These are phyloP conservation scores for Phlebiopsis flavidoalba DNA, from an alignment of 768 basidiomycete genomes.

Conservation along the genomic window DNA sequence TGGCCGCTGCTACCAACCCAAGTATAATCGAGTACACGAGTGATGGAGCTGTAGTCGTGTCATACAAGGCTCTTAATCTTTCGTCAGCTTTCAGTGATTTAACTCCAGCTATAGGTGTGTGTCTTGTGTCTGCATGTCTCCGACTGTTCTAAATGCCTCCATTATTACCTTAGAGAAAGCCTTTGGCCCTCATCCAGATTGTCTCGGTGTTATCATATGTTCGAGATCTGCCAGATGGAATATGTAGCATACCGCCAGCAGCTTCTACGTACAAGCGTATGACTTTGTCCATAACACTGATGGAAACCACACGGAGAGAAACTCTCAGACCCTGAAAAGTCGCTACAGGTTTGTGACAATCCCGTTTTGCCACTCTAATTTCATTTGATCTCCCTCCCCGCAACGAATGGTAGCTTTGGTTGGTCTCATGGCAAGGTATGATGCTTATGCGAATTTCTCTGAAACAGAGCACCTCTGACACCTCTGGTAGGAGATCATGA, in stretches of 20 bases:
- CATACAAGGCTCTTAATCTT: too few species aligned
- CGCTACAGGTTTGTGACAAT: slow-evolving; percentile 60
- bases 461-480: not conserved
- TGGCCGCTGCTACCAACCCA: too few species aligned
- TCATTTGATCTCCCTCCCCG: not conserved
- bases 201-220: slow-evolving; percentile 80
- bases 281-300: slow-evolving; percentile 64
- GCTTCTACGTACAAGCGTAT: slow-evolving; percentile 70
- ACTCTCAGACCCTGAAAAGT: slow-evolving; percentile 65
- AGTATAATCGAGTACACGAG: too few species aligned
- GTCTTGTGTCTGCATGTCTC: too few species aligned
- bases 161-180: slow-evolving; percentile 51
- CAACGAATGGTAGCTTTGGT: slow-evolving; percentile 59
- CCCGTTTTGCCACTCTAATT: not conserved
- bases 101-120: too few species aligned
- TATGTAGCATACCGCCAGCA: slow-evolving; percentile 63
- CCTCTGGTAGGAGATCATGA: slow-evolving; percentile 80
- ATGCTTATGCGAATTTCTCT: not conserved
- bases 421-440: slow-evolving; percentile 93
- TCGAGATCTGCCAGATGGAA: slow-evolving; percentile 66
- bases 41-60: too few species aligned
- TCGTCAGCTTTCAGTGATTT: too few species aligned
- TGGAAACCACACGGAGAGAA: slow-evolving; percentile 57
- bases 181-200: slow-evolving; percentile 74
- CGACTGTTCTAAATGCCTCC: not conserved